Percentiles rank a stretch among this genome's conserved stretches.
Evolutionary conservation across 441 rosid species (phyloP).

Genomic region (Adansonia gregorii): DNA sequence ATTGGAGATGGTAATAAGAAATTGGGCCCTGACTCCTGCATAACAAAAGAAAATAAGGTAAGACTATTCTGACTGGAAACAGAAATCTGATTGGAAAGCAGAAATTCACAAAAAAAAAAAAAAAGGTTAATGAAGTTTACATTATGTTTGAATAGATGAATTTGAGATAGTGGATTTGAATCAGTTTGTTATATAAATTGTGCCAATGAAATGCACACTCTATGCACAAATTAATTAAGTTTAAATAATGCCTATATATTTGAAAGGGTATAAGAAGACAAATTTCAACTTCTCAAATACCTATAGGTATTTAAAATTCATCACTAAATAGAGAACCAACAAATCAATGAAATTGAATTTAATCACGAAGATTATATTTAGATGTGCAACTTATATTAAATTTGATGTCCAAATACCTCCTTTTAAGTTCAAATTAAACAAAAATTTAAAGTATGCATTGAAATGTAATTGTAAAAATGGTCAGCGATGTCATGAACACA

Average conservation of each 20-base stretch:
- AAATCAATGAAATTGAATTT: neutral
- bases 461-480: neutral
- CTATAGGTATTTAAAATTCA: constrained; percentile 2
- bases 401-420: neutral
- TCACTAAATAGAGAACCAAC: neutral
- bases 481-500: neutral
- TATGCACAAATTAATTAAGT: neutral
- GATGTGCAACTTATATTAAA: neutral
- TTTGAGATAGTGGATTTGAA: neutral
- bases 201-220: neutral
- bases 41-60: constrained; percentile 27
- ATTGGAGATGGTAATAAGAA: constrained; percentile 82
- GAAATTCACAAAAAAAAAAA: neutral
- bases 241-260: constrained; percentile 1
- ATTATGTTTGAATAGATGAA: neutral
- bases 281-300: neutral
- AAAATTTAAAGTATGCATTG: neutral
- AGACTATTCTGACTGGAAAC: neutral
- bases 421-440: neutral
- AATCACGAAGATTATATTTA: neutral
- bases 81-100: neutral
- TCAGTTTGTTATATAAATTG: neutral
- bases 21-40: constrained; percentile 90
- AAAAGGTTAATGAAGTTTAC: neutral
- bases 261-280: neutral